A percentile compares a stretch with the other conserved stretches of the same genome.
These are phyloP conservation scores for Noccaea bulbosa DNA, from an alignment of 345 rosid species.

Conservation along the genomic window DNA sequence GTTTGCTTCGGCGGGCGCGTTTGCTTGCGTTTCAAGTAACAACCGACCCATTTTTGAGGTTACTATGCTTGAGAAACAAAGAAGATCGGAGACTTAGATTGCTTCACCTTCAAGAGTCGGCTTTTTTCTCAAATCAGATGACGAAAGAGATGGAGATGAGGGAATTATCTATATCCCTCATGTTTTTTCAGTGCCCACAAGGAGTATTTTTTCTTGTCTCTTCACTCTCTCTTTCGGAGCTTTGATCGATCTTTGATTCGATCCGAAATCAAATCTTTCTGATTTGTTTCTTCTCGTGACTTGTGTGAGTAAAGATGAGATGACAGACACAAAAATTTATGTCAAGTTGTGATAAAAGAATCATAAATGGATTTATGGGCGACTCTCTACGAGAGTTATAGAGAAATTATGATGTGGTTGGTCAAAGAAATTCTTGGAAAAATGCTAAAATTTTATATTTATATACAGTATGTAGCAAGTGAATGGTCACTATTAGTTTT, in stretches of 20 bases:
- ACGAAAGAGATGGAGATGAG: slow-evolving; percentile 8
- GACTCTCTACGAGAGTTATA: slow-evolving; percentile 26
- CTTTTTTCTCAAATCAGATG: slow-evolving; percentile 8
- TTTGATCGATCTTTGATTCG: slow-evolving; percentile 16
- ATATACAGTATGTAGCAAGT: slow-evolving; percentile 38
- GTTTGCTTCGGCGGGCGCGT: slow-evolving; percentile 25
- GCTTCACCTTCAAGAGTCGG: slow-evolving; percentile 32
- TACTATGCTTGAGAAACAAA: slow-evolving; percentile 3
- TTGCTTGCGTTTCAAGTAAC: slow-evolving; percentile 35
- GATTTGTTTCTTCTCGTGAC: slow-evolving; percentile 35
- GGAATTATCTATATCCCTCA: slow-evolving; percentile 8
- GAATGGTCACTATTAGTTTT: slow-evolving; percentile 32
- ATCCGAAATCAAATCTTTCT: slow-evolving; percentile 21
- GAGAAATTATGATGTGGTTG: slow-evolving; percentile 36
- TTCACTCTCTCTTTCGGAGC: slow-evolving; percentile 4
- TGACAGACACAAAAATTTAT: background rate
- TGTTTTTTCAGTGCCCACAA: background rate
- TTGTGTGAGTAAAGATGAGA: slow-evolving; percentile 30
- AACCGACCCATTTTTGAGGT: slow-evolving; percentile 37
- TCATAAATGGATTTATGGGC: slow-evolving; percentile 36
- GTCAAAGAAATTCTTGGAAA: slow-evolving; percentile 24
- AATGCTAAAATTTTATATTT: background rate
- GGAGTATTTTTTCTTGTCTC: background rate
- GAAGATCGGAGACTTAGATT: slow-evolving; percentile 7
- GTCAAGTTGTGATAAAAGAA: slow-evolving; percentile 22